Evolutionary conservation across 495 filamentous ascomycete genomes (phyloP), one percentile per base, ranked within the genome.

Genomic region (Penicillium turbatum): DNA sequence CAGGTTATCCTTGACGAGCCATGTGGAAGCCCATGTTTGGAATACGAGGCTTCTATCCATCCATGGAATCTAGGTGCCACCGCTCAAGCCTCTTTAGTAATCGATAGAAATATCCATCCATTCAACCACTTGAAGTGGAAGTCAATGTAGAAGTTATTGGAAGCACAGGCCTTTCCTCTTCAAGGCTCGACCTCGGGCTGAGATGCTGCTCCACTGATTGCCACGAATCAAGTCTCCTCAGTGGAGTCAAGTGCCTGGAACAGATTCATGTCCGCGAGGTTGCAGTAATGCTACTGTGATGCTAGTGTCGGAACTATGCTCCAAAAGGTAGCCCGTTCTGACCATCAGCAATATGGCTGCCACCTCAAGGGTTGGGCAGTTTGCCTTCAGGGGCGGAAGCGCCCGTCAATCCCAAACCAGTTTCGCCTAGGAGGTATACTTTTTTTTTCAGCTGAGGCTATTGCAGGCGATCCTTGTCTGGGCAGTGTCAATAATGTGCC

Each of bases 11-110:
- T n/a, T 24, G 21, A 24, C 9, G 3, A 40, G 11, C 47, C 35
- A 48, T 49, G 47, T 49, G 47, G 47, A 38, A 49, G 19, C 13
- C 34, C 19, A 27, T 32, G 6, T 27, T 24, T 36, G 35, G 34
- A 29, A 48, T 48, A 48, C 46, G 32, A 48, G 27, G 27, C 5
- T 45, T 17, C 2, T 4, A 24, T 24, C 2, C 21, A 24, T 24
- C 31, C 16, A 6, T 34, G 19, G 7, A 11, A 13, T 47, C 1
- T 5, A 36, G 10, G 32, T 48, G 19, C 45, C 45, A 36, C 46
- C 46, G 46, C 46, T 38, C 21, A 48, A 36, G 34, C 46, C 46
- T 48, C 35, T 16, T 35, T 12, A 5, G 12, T 12, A 24, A 24
- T 24, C 21, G 21, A 24, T 24, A 24, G 4, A 24, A 24, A 24